Conservation (phyloP, 768 basidiomycete species). For the Mycena galopus region DNA sequence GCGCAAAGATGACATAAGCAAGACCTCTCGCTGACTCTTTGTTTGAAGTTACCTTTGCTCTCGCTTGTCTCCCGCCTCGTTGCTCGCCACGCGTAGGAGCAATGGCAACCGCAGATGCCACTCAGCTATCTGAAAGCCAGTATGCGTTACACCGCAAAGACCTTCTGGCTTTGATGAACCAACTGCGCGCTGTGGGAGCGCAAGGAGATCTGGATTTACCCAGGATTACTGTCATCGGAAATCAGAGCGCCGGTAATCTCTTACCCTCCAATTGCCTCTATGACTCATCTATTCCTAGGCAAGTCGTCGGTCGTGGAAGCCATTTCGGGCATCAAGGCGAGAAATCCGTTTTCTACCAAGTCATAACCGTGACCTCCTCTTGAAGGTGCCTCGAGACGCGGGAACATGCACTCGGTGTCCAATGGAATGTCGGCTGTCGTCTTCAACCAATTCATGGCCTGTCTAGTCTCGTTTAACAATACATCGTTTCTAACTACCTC, state of each 20-base stretch:
- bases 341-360: too few species aligned
- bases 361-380: too few species aligned
- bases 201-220: conserved; percentile 64
- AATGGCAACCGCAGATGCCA: conserved; percentile 7
- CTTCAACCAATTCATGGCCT: conserved; percentile 43
- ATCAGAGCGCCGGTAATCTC: conserved; percentile 60
- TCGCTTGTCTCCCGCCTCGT: background rate
- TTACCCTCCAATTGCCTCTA: background rate
- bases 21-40: too few species aligned
- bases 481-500: too few species aligned
- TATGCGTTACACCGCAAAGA: conserved; percentile 49
- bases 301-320: conserved; percentile 65
- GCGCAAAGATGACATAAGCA: too few species aligned
- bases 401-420: conserved; percentile 50
- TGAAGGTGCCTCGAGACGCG: conserved; percentile 61
- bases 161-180: conserved; percentile 46
- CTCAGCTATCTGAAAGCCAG: conserved; percentile 46
- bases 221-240: conserved; percentile 64
- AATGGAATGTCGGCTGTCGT: conserved; percentile 51
- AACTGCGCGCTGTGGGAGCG: conserved; percentile 52
- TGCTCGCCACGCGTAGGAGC: background rate
- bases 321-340: conserved; percentile 63
- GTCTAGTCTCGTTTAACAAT: too few species aligned
- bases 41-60: too few species aligned
- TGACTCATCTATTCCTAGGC: conserved; percentile 34